Evolutionary conservation across 306 rosid species (phyloP).

Genomic region (Trichosanthes cucumerina): DNA sequence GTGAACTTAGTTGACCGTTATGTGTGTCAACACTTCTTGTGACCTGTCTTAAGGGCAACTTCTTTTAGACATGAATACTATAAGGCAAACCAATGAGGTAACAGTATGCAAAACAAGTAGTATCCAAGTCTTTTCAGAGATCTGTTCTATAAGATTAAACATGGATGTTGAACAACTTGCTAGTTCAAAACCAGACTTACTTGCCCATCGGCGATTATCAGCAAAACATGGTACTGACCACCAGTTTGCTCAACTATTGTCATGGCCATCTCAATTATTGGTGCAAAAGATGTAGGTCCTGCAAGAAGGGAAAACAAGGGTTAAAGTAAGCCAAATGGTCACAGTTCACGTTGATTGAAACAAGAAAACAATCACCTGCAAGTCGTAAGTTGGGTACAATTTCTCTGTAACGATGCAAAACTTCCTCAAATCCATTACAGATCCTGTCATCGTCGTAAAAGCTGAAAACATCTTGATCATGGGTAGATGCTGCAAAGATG

Average conservation of each 20-base stretch:
- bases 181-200: slow-evolving; percentile 13
- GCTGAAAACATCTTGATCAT: slow-evolving; percentile 70
- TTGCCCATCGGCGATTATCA: slow-evolving; percentile 96
- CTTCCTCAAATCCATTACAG: slow-evolving; percentile 84
- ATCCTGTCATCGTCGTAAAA: slow-evolving; percentile 39
- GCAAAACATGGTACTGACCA: slow-evolving; percentile 85
- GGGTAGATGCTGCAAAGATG: slow-evolving; percentile 52
- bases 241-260: slow-evolving; percentile 81
- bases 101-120: not conserved
- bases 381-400: slow-evolving; percentile 60
- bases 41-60: slow-evolving; percentile 28
- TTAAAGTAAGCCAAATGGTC: not conserved
- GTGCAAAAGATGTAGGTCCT: slow-evolving; percentile 84
- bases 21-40: slow-evolving; percentile 72
- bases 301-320: slow-evolving; percentile 16
- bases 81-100: not conserved
- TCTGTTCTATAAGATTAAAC: not conserved
- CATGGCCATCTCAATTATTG: slow-evolving; percentile 77
- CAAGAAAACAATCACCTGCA: slow-evolving; percentile 34
- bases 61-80: not conserved
- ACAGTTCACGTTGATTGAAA: not conserved
- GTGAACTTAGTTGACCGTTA: slow-evolving; percentile 53
- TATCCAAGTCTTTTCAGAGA: not conserved
- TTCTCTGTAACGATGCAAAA: slow-evolving; percentile 53
- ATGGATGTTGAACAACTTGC: not conserved